Conservation (phyloP, 306 rosid genomes). For the Sophora flavescens region DNA sequence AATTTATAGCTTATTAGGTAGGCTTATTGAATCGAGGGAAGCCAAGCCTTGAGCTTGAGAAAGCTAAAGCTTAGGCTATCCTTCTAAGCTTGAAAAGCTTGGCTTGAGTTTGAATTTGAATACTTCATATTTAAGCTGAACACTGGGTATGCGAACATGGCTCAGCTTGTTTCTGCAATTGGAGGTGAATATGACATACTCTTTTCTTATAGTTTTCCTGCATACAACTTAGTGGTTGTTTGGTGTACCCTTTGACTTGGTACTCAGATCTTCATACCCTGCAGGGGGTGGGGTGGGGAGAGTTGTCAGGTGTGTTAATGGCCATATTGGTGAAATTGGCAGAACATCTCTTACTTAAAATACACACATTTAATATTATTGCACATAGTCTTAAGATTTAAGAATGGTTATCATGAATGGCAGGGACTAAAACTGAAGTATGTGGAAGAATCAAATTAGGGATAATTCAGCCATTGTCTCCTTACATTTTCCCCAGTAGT, state of each 20-base stretch:
- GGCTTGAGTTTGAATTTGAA: neutral
- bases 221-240: neutral
- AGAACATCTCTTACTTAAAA: slow-evolving; percentile 25
- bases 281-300: neutral
- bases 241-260: neutral
- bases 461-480: slow-evolving; percentile 38
- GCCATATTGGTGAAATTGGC: neutral
- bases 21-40: neutral
- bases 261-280: slow-evolving; percentile 2
- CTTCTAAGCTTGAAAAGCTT: neutral
- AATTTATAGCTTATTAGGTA: neutral
- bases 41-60: neutral
- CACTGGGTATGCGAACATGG: neutral
- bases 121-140: neutral
- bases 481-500: slow-evolving; percentile 21
- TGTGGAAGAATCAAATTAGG: slow-evolving; percentile 26
- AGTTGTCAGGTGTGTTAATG: slow-evolving; percentile 6
- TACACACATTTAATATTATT: slow-evolving; percentile 23
- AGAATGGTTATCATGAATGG: slow-evolving; percentile 36
- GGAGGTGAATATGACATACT: neutral
- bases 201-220: neutral
- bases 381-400: slow-evolving; percentile 16
- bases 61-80: neutral
- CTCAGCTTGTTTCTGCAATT: neutral
- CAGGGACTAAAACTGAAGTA: slow-evolving; percentile 36